Percentiles rank a stretch among this genome's conserved stretches.
phyloP scores from a whole-genome alignment of 164 flowering plant genomes.

The Tetrastigma voinierianum region DNA sequence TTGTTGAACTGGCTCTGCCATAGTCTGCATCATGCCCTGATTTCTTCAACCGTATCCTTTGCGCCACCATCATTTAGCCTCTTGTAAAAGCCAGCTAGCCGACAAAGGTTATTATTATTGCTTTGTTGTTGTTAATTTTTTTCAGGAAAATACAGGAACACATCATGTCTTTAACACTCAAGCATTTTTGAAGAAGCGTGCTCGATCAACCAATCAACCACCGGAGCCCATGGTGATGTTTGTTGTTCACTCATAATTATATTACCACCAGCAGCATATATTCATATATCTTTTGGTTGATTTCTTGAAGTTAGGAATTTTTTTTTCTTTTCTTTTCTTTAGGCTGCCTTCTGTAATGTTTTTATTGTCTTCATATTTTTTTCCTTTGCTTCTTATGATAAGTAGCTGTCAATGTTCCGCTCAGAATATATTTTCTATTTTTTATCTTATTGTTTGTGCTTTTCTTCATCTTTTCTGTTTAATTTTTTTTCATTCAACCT shows the following conservation, averaged over 20 bases:
- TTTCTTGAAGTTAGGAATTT: not conserved
- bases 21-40: too few species aligned
- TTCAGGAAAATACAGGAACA: constrained; percentile 74
- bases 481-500: not conserved
- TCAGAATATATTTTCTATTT: not conserved
- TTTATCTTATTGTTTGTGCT: not conserved
- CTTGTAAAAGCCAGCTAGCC: too few species aligned
- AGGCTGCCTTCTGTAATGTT: not conserved
- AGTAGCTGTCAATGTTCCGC: too few species aligned
- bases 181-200: constrained; percentile 93
- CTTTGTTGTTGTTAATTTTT: constrained; percentile 5
- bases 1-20: too few species aligned
- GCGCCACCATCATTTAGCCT: too few species aligned
- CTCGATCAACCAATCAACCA: constrained; percentile 85
- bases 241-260: constrained; percentile 3
- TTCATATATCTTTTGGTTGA: not conserved
- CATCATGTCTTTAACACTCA: constrained; percentile 78
- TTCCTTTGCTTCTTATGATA: not conserved
- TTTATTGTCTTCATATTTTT: too few species aligned
- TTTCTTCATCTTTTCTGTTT: not conserved
- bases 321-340: not conserved
- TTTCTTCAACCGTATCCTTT: not conserved
- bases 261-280: not conserved
- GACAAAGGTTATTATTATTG: not conserved
- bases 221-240: constrained; percentile 78